Conservation (phyloP, 2,329 filamentous ascomycete species). For the Neopestalotiopsis rosae region DNA sequence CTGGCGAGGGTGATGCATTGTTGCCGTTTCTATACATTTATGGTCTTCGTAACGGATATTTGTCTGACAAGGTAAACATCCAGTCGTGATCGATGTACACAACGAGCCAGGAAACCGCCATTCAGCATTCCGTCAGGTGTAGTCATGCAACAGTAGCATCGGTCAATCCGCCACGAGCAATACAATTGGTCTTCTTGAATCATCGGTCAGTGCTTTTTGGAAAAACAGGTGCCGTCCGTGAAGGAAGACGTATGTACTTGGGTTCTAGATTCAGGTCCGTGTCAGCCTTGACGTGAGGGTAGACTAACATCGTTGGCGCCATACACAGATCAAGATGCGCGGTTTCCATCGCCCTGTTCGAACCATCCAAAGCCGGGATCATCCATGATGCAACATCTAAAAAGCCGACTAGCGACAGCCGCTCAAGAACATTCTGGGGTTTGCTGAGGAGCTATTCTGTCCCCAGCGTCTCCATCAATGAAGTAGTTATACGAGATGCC, state of each 20-base stretch:
- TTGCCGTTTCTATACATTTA: not conserved
- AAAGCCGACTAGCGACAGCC: not conserved
- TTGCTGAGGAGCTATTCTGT: not conserved
- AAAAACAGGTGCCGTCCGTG: not conserved
- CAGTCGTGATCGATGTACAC: not conserved
- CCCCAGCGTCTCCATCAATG: not conserved
- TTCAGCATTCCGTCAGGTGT: not conserved
- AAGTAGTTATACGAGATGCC: not conserved
- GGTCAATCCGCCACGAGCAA: not conserved
- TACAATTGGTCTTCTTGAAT: not conserved
- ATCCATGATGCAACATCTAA: not conserved
- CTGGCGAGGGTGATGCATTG: not conserved
- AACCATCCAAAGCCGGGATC: not conserved
- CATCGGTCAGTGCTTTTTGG: not conserved
- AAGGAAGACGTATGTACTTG: not conserved
- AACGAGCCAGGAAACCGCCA: not conserved
- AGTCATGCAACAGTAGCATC: not conserved
- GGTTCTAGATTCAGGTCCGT: not conserved
- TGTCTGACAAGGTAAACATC: not conserved
- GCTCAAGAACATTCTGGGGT: not conserved
- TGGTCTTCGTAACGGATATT: not conserved
- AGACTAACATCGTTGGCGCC: not conserved
- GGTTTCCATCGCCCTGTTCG: not conserved
- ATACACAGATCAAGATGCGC: not conserved
- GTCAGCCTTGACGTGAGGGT: not conserved